A percentile compares a stretch with the other conserved stretches of the same genome.
These are phyloP conservation scores for Pleurotus giganteus DNA, from an alignment of 768 basidiomycete genomes.

Conservation along the genomic window DNA sequence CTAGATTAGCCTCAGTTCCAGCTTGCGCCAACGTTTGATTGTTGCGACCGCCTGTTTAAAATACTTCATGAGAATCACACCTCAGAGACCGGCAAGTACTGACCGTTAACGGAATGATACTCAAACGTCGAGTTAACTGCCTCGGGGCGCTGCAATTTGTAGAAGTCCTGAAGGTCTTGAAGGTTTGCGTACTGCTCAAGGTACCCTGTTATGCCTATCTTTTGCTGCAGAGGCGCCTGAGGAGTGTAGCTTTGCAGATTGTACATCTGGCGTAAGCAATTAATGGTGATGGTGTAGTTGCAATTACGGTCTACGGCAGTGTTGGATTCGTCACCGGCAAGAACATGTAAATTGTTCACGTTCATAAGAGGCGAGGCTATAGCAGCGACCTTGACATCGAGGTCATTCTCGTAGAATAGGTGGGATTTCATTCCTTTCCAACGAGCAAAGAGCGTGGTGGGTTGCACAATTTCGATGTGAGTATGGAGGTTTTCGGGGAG, in stretches of 20 bases:
- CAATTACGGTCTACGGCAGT: slow-evolving; percentile 48
- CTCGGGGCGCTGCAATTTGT: slow-evolving; percentile 41
- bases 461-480: slow-evolving; percentile 68
- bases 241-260: slow-evolving; percentile 47
- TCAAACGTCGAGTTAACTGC: slow-evolving; percentile 52
- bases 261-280: slow-evolving; percentile 55
- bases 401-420: slow-evolving; percentile 27
- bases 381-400: slow-evolving; percentile 13
- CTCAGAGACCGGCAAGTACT: slow-evolving; percentile 1
- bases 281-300: slow-evolving; percentile 47
- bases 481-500: slow-evolving; percentile 56
- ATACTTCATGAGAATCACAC: neutral
- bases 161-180: slow-evolving; percentile 52
- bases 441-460: slow-evolving; percentile 66
- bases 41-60: slow-evolving; percentile 52
- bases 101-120: slow-evolving; percentile 56
- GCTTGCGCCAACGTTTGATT: slow-evolving; percentile 51
- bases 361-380: neutral
- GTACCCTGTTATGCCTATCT: slow-evolving; percentile 55
- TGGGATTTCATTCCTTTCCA: slow-evolving; percentile 41
- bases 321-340: slow-evolving; percentile 19
- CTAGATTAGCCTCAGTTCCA: slow-evolving; percentile 65
- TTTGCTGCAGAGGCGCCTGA: slow-evolving; percentile 39
- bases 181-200: slow-evolving; percentile 53
- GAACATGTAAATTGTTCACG: slow-evolving; percentile 6